Conservation (phyloP, 148 eudicot species). For the Linanthus parryae region DNA sequence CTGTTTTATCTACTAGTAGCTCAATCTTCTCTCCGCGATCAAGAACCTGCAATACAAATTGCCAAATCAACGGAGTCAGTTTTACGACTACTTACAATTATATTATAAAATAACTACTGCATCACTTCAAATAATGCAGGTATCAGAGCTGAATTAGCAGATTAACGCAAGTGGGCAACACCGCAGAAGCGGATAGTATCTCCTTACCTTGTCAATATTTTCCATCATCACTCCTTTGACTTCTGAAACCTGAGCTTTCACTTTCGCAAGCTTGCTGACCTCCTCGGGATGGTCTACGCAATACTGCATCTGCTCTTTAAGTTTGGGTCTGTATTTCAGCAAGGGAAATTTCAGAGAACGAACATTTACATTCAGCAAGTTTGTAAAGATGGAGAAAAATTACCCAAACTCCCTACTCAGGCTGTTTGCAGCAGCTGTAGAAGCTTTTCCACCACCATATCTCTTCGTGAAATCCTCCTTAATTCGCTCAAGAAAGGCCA, state of each 20-base stretch:
- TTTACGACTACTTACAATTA: too few species aligned
- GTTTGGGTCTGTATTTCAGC: slow-evolving; percentile 16
- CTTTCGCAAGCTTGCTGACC: slow-evolving; percentile 21
- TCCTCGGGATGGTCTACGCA: slow-evolving; percentile 26
- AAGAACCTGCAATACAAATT: slow-evolving; percentile 23
- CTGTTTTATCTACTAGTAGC: slow-evolving; percentile 25
- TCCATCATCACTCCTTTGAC: slow-evolving; percentile 30
- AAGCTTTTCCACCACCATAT: slow-evolving; percentile 26
- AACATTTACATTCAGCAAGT: too few species aligned
- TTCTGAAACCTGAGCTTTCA: slow-evolving; percentile 26
- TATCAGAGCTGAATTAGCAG: too few species aligned
- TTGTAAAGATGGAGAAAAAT: neutral
- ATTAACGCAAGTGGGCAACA: too few species aligned
- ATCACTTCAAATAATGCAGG: too few species aligned
- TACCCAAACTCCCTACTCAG: slow-evolving; percentile 25
- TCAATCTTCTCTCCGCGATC: slow-evolving; percentile 31
- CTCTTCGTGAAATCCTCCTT: slow-evolving; percentile 22
- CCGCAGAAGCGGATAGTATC: too few species aligned
- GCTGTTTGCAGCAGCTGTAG: slow-evolving; percentile 25
- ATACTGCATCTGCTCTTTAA: slow-evolving; percentile 25
- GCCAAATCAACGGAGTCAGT: too few species aligned
- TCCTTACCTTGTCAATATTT: slow-evolving; percentile 26
- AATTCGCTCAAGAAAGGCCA: slow-evolving; percentile 22
- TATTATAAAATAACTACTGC: neutral
- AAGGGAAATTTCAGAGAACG: too few species aligned